Evolutionary conservation across 1,139 yeast species (phyloP), one percentile per base, ranked within the genome.

Genomic region (Debaryomycetaceae sp.): DNA sequence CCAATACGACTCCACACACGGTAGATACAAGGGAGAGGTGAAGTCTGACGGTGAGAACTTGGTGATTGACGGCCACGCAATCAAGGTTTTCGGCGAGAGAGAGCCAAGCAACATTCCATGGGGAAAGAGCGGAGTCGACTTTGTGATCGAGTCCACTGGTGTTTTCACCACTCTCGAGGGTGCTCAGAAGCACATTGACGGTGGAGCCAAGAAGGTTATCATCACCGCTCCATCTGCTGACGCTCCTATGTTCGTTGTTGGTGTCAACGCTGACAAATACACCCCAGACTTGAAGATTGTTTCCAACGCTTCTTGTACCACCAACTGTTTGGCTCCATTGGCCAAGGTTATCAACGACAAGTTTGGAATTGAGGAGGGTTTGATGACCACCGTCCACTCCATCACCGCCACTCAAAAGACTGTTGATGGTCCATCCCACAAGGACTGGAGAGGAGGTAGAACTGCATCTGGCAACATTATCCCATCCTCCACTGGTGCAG

Each of bases 391-490:
- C 53, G 88, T 84, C 59, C 94, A 85, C 82, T 83, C 92, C 64
- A 81, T 83, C 75, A 85, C 94, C 56, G 94, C 94, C 63, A 83
- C 92, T 65, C 94, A 85, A 73, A 85, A 85, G 83, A 83, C 91
- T 51, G 94, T 85, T 55, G 94, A 85, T 65, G 94, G 94, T 73
- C 91, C 94, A 63, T 84, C 92, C 68, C 84, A 81, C 79, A 85
- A 85, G 81, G 94, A 86, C 80, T 86, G 94, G 94, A 81, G 94
- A 79, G 94, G 94, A 68, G 94, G 94, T 70, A 83, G 94, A 74
- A 82, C 94, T 62, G 94, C 94, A 65, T 81, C 89, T 48, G 91
- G 86, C 66, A 85, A 85, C 86, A 83, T 85, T 67, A 85, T 85
- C 61, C 94, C 94, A 66, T 85, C 92, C 39, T 83, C 92, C 55